A percentile compares a stretch with the other conserved stretches of the same genome.
Evolutionary conservation across 495 filamentous ascomycete species (phyloP).

Genomic region (Neurospora sp.): DNA sequence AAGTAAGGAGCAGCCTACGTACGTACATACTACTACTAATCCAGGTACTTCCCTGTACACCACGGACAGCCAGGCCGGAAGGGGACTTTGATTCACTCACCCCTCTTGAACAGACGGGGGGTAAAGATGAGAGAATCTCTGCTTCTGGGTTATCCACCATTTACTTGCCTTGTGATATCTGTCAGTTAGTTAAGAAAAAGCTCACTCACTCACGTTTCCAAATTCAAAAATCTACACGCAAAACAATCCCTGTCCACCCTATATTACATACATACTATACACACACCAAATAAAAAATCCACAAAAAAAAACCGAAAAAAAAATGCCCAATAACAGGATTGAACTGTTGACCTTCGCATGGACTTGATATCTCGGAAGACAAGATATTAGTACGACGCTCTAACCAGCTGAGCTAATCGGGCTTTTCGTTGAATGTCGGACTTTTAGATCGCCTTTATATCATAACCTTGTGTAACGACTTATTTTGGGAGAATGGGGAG

Average conservation of each 20-base stretch:
- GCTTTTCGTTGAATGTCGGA: background rate
- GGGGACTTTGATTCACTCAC: background rate
- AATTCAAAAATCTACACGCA: no score
- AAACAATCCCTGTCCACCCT: no score
- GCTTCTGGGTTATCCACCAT: no score
- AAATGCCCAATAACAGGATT: background rate
- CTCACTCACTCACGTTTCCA: no score
- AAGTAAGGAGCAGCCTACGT: background rate
- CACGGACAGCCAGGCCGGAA: background rate
- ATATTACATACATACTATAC: no score
- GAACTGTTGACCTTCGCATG: background rate
- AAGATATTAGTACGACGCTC: background rate
- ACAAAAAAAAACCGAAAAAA: background rate
- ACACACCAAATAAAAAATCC: no score
- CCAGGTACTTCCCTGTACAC: background rate
- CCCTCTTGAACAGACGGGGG: background rate
- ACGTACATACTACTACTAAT: no score
- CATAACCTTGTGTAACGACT: rapidly evolving
- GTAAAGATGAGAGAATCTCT: no score
- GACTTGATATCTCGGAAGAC: no score
- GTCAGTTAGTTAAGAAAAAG: no score
- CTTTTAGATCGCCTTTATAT: background rate
- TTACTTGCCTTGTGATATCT: no score
- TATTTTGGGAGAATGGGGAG: background rate
- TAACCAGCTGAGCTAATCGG: background rate